Percentiles rank a stretch among this genome's conserved stretches.
Conservation (phyloP, 176 grass and related monocot species). For the Triticum timopheevii region DNA sequence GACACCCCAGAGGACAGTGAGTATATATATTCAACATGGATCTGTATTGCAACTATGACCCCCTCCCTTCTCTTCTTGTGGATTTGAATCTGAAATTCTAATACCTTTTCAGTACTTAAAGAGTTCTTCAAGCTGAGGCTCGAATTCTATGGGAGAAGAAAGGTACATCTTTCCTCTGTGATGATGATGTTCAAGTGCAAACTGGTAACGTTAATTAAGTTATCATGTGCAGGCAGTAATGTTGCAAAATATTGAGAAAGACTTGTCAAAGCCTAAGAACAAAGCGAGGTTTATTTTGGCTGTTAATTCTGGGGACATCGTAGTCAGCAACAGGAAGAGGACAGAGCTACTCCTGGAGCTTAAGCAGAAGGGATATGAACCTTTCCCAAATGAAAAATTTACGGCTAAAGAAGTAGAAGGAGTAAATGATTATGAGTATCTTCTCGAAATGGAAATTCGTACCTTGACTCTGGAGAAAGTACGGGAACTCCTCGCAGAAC, state of each 20-base stretch:
- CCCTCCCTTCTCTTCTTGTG: too few relatives aligned
- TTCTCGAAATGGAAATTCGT: constrained; percentile 72
- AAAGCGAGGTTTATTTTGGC: constrained; percentile 66
- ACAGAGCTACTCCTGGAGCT: constrained; percentile 71
- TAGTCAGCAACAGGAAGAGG: constrained; percentile 68
- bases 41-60: too few relatives aligned
- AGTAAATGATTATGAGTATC: constrained; percentile 74
- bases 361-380: constrained; percentile 45
- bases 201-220: neutral
- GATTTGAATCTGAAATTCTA: neutral
- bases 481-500: constrained; percentile 48
- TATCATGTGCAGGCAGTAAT: constrained; percentile 43
- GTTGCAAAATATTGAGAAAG: constrained; percentile 57
- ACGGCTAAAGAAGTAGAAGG: constrained; percentile 7
- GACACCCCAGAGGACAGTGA: constrained; percentile 74
- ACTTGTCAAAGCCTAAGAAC: constrained; percentile 59
- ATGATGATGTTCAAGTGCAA: too few relatives aligned
- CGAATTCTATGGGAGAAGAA: constrained; percentile 68
- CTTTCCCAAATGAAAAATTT: too few relatives aligned
- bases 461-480: constrained; percentile 73
- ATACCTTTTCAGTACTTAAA: constrained; percentile 52
- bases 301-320: constrained; percentile 57
- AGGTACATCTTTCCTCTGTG: constrained; percentile 35
- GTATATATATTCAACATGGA: neutral
- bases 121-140: constrained; percentile 70